Evolutionary conservation across 2,329 filamentous ascomycete genomes (phyloP), one percentile per base, ranked within the genome.

Genomic region (Bipolaris gigantea): DNA sequence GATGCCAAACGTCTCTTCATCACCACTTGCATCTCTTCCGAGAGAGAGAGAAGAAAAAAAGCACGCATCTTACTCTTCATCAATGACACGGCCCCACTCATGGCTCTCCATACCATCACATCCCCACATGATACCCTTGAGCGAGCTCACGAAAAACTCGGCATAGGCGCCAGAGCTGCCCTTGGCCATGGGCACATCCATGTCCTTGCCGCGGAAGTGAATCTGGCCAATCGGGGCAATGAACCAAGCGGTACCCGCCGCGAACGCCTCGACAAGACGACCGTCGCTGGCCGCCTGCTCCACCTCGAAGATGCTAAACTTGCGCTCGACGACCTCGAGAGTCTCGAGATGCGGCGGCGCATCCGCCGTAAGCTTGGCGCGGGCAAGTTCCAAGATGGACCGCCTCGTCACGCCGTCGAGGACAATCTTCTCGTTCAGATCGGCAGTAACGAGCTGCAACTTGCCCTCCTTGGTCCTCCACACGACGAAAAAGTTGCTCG

Each of bases 401-500:
- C 89, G 82, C 48, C 92, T 82, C n/a, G 92, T 97, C 10, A 97
- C 87, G 60, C 92, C 92, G 59, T 93, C 89, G 3, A 97, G 81
- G 63, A 97, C 96, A 56, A 96, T 82, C 68, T 88, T 85, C 69
- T 90, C 90, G 53, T 89, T 88, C 39, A 97, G 77, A 8, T 90
- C 90, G 2, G 92, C 91, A 2, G 92, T 97, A 51, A 96, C 81
- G 30, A 97, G 80, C 78, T 94, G 82, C 21, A 83, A 69, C 65
- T 80, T 82, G 7, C 83, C 86, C 63, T 87, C 83, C 71, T 81
- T 83, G 42, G 81, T 83, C 70, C 81, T 83, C 89, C 89, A 92
- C 11, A 96, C 79, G 7, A 96, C 80, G 69, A 97, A 96, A 78
- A 96, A 96, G 77, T 97, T 97, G 68, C 86, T 90, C 11, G 91